A percentile compares a stretch with the other conserved stretches of the same genome.
phyloP scores from a whole-genome alignment of 306 rosid genomes.

The Acacia melanoxylon region DNA sequence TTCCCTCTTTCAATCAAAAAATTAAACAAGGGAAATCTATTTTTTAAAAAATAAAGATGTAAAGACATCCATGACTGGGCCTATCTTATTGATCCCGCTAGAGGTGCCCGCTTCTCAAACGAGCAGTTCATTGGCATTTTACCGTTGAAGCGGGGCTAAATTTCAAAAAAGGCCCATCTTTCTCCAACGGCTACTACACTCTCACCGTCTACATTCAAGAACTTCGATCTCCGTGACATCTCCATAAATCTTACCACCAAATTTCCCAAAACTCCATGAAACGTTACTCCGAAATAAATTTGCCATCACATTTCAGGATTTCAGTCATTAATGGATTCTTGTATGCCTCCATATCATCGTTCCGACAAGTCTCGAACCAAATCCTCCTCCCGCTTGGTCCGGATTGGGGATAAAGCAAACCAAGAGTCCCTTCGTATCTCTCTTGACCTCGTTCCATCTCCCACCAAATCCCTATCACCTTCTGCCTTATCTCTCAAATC shows the following conservation, averaged over 20 bases:
- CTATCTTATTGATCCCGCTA: not conserved
- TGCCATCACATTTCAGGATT: not conserved
- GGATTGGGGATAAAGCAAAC: slow-evolving; percentile 24
- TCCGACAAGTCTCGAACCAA: slow-evolving; percentile 41
- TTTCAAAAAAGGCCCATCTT: not conserved
- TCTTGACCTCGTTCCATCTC: slow-evolving; percentile 33
- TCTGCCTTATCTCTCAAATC: slow-evolving; percentile 34
- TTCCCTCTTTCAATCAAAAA: too few species aligned
- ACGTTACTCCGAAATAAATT: not conserved
- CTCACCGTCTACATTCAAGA: not conserved
- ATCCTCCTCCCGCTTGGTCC: slow-evolving; percentile 42
- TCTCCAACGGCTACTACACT: slow-evolving; percentile 37
- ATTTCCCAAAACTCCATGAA: not conserved
- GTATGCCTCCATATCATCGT: slow-evolving; percentile 45
- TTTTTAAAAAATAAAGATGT: not conserved
- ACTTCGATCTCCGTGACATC: not conserved
- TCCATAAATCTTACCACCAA: not conserved
- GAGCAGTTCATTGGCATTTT: not conserved
- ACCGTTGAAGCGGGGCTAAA: slow-evolving; percentile 3
- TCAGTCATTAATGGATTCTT: slow-evolving; percentile 49
- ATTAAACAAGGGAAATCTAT: not conserved
- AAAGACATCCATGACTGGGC: not conserved
- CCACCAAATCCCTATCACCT: slow-evolving; percentile 37
- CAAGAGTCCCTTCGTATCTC: slow-evolving; percentile 43
- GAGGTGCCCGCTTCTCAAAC: not conserved